Base-by-base conservation (phyloP, 202 grass and related monocot species). In the Alloteropsis angusta region DNA sequence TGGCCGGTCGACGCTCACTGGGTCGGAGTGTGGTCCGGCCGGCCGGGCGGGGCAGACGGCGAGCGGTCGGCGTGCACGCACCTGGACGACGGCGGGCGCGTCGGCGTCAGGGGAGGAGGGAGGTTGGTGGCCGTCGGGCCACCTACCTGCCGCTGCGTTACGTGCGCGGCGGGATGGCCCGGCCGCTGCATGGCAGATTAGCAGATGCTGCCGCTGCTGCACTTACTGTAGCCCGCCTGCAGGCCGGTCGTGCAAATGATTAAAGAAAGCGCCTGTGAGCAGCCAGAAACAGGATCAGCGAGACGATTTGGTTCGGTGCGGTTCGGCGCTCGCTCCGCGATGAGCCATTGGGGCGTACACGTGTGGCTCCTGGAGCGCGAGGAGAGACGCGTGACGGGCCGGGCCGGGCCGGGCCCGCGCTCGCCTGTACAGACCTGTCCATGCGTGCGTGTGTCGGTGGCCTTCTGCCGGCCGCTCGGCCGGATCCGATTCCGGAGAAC, bases 381-480 rank as follows among this genome's bases (percentile, higher is more conserved):
- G 5, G 2, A 36, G 35, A n/a, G 17, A n/a, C 48, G 48, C 48
- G 48, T 4, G 58, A 32, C 47, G 56, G 55, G 12, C 5, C 1
- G 41, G 30, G 34, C 1, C n/a, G n/a, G 34, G 25, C 3, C 1
- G 41, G 30, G 34, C 1, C 71, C 48, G 10, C 52, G 28, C 35
- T 58, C 5, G 5, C 0, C 69, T 15, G 69, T 16, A n/a, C n/a
- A n/a, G 48, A 7, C 7, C 45, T 38, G 49, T 50, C 49, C 70
- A 52, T 55, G 69, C 34, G 37, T n/a, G 60, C 60, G 32, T 15
- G 56, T n/a, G 75, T 85, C 82, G 82, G 82, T 85, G 75, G n/a
- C 32, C 30, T n/a, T 4, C 66, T 23, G 17, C 19, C n/a, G 26
- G 39, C 34, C 43, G 17, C 37, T 5, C 18, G 36, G 38, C 1